Base-by-base conservation (phyloP, 139 green algal species). In the Choricystis sp. region DNA sequence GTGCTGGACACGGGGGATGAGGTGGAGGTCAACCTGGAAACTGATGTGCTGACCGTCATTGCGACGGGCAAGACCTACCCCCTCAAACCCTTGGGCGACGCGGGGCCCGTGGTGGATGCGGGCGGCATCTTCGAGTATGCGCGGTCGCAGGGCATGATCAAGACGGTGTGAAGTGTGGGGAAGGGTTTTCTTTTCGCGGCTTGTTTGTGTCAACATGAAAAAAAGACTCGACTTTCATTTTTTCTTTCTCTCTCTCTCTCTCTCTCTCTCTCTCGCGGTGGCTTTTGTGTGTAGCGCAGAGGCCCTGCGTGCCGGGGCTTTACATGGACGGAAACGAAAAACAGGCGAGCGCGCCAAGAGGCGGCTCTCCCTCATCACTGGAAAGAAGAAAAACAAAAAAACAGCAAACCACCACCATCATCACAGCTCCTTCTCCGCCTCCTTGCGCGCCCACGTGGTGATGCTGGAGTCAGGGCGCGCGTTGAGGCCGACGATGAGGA, bases 61-160 rank as follows among this genome's bases (percentile, higher is more conserved):
- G 68, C 63, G 25, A 90, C 81, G 5, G 89, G 89, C 40, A 88
- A 92, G 77, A 74, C 77, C 25, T 95, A 89, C 69, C 22, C 57
- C 21, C 71, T 96, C 26, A 85, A 90, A 64, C 61, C 75, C 2
- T 77, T 96, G 25, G 89, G 89, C 49, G 89, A 96, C 61, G 89
- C 89, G 19, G 86, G 83, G 0, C 89, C 89, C 9, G 89, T 96
- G 28, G 91, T 96, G 68, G 89, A 96, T 61, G 89, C 88, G 25
- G 88, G 88, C 3, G 89, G 89, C 67, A 90, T 96, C 57, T 96
- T 96, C 69, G 85, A 91, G n/a, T 96, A 81, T 70, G 89, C 89
- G 1, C 77, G 89, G 19, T 49, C 70, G 57, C 76, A 75, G 20
- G 89, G 89, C 52, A 96, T 96, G 89, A 96, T 96, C 63, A 88